Evolutionary conservation across 2,329 filamentous ascomycete species (phyloP), one percentile per base, ranked within the genome.

Genomic region (Botrytis paeoniae): DNA sequence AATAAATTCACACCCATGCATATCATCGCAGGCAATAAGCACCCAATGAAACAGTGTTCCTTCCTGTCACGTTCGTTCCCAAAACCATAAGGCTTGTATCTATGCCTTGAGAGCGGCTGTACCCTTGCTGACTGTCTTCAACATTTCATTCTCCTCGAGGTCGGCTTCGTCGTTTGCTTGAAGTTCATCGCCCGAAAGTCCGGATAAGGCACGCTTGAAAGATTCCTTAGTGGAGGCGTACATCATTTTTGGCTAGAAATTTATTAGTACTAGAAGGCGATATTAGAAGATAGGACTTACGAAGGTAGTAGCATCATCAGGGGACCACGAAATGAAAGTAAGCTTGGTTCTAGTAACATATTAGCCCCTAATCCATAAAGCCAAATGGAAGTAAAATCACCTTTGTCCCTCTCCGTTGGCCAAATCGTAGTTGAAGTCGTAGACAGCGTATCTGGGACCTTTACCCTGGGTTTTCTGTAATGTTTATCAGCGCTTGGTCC

Each of bases 151-250:
- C 83, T 89, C 91, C 85, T 95, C 92, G 81, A 96, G 92, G 83
- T 95, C 93, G 83, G 94, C 92, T 78, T 85, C 84, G 83, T 95
- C 93, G 86, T 95, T 95, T 85, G 92, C 93, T 86, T 96, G 93
- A 80, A 95, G 87, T 82, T 95, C 72, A 41, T 73, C 93, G 79
- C 86, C 85, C 75, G 91, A 91, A 79, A 95, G 85, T 76, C 92
- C 93, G 81, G 89, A 92, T 76, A 96, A 88, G 69, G 92, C 84
- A 83, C 91, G 91, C 89, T 94, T 95, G 78, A 96, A 88, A 74
- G 92, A 91, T 80, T 95, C 92, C 86, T 95, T 96, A 84, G 93
- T 96, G 70, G 93, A 93, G 79, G 93, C 92, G 87, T 95, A 96
- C 83, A 94, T 88, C 93, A 96, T 96, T 88, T 94, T 94, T 84